Conservation (phyloP, 495 filamentous ascomycete species). For the Neurospora terricola region DNA sequence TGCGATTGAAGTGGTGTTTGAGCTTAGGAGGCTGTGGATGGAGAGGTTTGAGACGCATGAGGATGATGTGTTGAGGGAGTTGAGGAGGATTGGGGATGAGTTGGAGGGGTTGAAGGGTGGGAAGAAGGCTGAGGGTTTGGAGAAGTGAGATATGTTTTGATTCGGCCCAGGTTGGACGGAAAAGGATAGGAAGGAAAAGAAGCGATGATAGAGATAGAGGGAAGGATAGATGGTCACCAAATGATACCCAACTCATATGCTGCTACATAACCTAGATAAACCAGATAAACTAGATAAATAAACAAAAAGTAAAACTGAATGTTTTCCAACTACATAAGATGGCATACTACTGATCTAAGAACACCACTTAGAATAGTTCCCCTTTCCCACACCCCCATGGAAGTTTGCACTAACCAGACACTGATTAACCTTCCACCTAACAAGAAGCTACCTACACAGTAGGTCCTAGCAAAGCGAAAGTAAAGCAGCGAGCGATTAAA, state of each 20-base stretch:
- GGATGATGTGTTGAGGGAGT: slow-evolving; percentile 16
- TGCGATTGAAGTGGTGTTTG: slow-evolving; percentile 73
- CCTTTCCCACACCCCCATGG: too few species aligned
- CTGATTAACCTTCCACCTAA: neutral
- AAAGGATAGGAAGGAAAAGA: neutral
- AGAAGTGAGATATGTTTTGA: neutral
- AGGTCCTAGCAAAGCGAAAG: neutral
- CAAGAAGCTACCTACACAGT: neutral
- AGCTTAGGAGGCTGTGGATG: slow-evolving; percentile 39
- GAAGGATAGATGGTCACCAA: neutral
- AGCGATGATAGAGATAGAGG: neutral
- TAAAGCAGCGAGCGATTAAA: neutral
- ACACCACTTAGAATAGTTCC: neutral
- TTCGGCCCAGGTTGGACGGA: neutral
- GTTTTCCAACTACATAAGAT: neutral
- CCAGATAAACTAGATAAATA: neutral
- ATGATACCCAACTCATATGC: slow-evolving; percentile 17
- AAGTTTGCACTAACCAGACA: too few species aligned
- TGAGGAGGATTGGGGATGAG: slow-evolving; percentile 10
- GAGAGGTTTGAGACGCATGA: slow-evolving; percentile 23
- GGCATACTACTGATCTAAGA: neutral
- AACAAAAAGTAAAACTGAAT: neutral
- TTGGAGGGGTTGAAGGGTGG: neutral
- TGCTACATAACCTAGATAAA: neutral
- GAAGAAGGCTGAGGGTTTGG: neutral